Base-by-base conservation (phyloP, 345 rosid genomes). In the Punica granatum region DNA sequence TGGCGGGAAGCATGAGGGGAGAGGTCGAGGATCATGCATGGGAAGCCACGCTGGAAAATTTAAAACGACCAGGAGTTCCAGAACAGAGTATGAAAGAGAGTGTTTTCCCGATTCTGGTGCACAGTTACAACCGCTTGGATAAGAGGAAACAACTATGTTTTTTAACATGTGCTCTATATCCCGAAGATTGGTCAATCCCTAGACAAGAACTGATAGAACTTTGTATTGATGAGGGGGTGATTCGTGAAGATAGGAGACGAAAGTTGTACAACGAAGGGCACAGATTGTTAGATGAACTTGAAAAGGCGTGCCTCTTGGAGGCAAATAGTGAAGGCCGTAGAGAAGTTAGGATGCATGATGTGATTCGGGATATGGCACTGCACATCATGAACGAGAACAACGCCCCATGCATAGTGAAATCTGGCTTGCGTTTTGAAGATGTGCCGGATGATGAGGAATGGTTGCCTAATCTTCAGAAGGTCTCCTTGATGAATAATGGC, bases 101-200 rank as follows among this genome's bases (percentile, higher is more conserved):
- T 6, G 69, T 74, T 18, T 72, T 70, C 31, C 14, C 0, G 4
- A 37, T 34, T 25, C 30, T 78, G 19, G 25, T 61, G 10, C 37
- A 39, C 0, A 77, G 75, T 48, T 81, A 72, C 63, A 32, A 37
- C 18, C 62, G 34, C 19, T 68, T 76, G 37, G n/a, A 63, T 4
- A 49, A 73, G 60, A 28, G 51, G 6, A 4, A 69, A 0, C 72
- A 72, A 32, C 70, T 66, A 0, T 78, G 82, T 48, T 72, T 81
- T 63, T 35, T 76, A 12, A 66, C 62, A 51, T 76, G 75, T 65
- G 76, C 80, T 21, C 34, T 82, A 1, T 76, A 63, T 65, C 66
- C 74, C 64, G 72, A 56, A 76, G 44, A 36, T 36, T 0, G 0
- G 36, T 2, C 0, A 2, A 72, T 43, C 44, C 0, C 0, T 2